A percentile compares a stretch with the other conserved stretches of the same genome.
These are phyloP conservation scores for Trichothecium roseum DNA, from an alignment of 2,329 filamentous ascomycete genomes.

Conservation along the genomic window DNA sequence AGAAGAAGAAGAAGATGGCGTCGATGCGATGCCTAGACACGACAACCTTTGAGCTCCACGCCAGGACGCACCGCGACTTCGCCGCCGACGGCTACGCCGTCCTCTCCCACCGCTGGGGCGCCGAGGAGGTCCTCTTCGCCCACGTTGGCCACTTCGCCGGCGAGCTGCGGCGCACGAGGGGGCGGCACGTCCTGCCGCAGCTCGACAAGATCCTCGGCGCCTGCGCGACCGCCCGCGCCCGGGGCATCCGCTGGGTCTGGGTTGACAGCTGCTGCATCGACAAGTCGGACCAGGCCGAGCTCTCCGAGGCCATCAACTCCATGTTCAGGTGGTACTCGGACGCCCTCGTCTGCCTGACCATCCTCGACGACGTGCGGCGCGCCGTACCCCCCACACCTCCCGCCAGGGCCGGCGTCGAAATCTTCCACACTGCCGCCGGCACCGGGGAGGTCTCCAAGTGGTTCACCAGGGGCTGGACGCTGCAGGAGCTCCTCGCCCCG, in stretches of 20 bases:
- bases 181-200: slow-evolving; percentile 3
- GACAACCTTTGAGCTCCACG: background rate
- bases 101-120: slow-evolving; percentile 14
- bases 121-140: slow-evolving; percentile 8
- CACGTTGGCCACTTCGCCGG: slow-evolving; percentile 4
- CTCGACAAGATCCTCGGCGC: slow-evolving; percentile 8
- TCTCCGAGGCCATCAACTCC: slow-evolving; percentile 16
- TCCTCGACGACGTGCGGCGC: slow-evolving; percentile 5
- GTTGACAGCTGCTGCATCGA: slow-evolving; percentile 16
- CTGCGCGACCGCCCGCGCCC: slow-evolving; percentile 6
- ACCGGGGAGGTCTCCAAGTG: slow-evolving; percentile 10
- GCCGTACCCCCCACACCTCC: too few species aligned
- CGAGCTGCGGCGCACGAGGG: slow-evolving; percentile 9
- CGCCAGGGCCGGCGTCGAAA: too few species aligned
- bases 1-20: too few species aligned
- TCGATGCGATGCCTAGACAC: too few species aligned
- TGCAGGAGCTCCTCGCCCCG: slow-evolving; percentile 16
- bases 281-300: slow-evolving; percentile 12
- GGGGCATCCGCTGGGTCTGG: slow-evolving; percentile 12
- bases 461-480: slow-evolving; percentile 15
- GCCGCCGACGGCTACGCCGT: slow-evolving; percentile 9
- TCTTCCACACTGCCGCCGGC: background rate
- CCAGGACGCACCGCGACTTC: background rate
- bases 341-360: slow-evolving; percentile 12
- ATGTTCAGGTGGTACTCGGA: slow-evolving; percentile 13